These are phyloP conservation scores for Beauveria australis DNA, from an alignment of 2,329 filamentous ascomycete genomes.

Conservation along the genomic window DNA sequence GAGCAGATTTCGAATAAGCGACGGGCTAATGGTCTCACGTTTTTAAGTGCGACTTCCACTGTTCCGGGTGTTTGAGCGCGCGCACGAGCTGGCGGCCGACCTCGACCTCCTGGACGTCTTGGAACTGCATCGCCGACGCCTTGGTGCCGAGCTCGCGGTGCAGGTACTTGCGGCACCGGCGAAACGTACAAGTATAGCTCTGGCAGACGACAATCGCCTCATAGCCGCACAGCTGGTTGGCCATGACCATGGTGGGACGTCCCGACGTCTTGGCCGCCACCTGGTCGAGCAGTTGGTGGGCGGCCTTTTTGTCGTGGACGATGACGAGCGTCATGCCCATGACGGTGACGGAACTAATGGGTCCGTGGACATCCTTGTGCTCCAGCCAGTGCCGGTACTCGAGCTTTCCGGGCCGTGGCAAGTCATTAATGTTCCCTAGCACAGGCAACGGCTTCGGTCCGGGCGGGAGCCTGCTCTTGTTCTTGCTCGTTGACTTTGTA, in stretches of 20 bases:
- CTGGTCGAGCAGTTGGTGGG: constrained; percentile 27
- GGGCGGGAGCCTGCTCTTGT: constrained; percentile 28
- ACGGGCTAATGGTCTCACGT: constrained; percentile 5
- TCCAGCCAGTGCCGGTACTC: constrained; percentile 30
- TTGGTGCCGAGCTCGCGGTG: constrained; percentile 23
- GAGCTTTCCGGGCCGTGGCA: constrained; percentile 27
- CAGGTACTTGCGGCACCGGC: constrained; percentile 18
- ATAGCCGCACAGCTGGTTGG: constrained; percentile 20
- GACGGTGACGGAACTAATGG: constrained; percentile 28
- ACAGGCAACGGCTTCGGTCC: constrained; percentile 37
- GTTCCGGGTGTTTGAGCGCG: neutral
- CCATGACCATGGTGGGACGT: constrained; percentile 21
- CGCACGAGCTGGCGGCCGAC: constrained; percentile 6
- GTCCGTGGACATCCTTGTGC: constrained; percentile 26
- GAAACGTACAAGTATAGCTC: constrained; percentile 16
- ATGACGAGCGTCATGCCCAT: constrained; percentile 30
- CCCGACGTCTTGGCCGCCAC: constrained; percentile 21
- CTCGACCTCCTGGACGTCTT: constrained; percentile 9
- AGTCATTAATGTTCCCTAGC: constrained; percentile 38
- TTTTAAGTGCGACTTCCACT: constrained; percentile 7
- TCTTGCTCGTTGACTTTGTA: neutral
- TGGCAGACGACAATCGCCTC: constrained; percentile 14
- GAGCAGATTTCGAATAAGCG: neutral
- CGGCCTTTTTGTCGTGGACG: constrained; percentile 26
- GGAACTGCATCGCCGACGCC: constrained; percentile 5